Conservation (phyloP, 495 filamentous ascomycete genomes). For the Haplographium delicatum region DNA sequence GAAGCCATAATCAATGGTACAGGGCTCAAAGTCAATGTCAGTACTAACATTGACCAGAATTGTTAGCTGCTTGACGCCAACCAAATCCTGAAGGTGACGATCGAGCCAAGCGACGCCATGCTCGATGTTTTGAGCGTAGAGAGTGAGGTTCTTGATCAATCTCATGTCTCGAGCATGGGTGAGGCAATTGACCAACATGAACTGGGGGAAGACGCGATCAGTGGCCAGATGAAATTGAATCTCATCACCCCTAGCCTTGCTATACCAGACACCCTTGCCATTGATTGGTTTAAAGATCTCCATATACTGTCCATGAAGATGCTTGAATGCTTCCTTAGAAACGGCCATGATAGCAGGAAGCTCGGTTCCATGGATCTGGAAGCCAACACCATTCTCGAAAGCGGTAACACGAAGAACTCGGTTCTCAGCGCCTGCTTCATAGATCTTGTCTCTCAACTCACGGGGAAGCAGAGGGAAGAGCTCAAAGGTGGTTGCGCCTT, state of each 20-base stretch:
- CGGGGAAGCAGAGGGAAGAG: conserved; percentile 9
- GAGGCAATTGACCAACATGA: too few relatives aligned
- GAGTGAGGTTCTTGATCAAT: not conserved
- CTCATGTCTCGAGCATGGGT: too few relatives aligned
- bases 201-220: too few relatives aligned
- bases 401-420: not conserved
- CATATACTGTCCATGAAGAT: not conserved
- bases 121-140: not conserved
- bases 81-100: too few relatives aligned
- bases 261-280: not conserved
- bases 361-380: not conserved
- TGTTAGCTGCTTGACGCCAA: too few relatives aligned
- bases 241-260: too few relatives aligned
- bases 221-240: too few relatives aligned
- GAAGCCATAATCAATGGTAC: not conserved
- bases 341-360: not conserved
- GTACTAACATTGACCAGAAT: too few relatives aligned
- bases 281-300: not conserved
- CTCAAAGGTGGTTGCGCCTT: not conserved
- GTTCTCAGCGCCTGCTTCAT: not conserved
- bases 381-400: not conserved
- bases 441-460: conserved; percentile 8
- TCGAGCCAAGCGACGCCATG: too few relatives aligned
- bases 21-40: too few relatives aligned
- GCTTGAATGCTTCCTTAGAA: not conserved